Conservation (phyloP, 345 rosid genomes). For the Cardamine chenopodiifolia region DNA sequence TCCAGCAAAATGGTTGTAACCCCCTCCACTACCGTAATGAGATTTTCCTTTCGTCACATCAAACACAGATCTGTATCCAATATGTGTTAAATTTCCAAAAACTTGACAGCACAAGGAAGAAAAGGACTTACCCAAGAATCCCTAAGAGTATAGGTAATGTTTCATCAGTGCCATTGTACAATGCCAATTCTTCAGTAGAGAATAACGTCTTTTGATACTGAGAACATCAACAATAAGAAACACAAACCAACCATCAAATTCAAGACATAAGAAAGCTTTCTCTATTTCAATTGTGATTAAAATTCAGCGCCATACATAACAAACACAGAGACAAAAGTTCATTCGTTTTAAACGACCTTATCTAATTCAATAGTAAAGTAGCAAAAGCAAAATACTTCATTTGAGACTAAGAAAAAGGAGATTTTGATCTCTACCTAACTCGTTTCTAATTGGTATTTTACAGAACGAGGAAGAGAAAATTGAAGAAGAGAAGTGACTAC, state of each 20-base stretch:
- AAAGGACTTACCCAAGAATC: conserved; percentile 69
- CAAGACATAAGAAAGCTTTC: background rate
- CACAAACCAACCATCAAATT: background rate
- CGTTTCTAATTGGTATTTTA: background rate
- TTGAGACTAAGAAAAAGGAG: too few species aligned
- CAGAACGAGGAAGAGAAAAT: background rate
- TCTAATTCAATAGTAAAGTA: too few species aligned
- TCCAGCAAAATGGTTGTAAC: conserved; percentile 93
- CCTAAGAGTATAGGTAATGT: conserved; percentile 72
- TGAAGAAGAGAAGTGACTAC: conserved; percentile 43
- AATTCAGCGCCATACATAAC: conserved; percentile 16
- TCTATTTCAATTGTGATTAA: background rate
- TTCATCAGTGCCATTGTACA: conserved; percentile 81
- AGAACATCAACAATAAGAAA: background rate
- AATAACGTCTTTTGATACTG: conserved; percentile 56
- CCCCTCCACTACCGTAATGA: conserved; percentile 85
- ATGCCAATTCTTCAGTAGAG: conserved; percentile 65
- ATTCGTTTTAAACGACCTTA: background rate
- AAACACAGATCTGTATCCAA: conserved; percentile 71
- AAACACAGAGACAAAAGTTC: background rate
- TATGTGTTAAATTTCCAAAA: background rate
- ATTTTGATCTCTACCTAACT: background rate
- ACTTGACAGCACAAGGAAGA: background rate
- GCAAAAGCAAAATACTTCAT: background rate
- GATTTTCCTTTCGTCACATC: conserved; percentile 94